Conservation (phyloP, 495 filamentous ascomycete genomes). For the Penicillium malachiteum region DNA sequence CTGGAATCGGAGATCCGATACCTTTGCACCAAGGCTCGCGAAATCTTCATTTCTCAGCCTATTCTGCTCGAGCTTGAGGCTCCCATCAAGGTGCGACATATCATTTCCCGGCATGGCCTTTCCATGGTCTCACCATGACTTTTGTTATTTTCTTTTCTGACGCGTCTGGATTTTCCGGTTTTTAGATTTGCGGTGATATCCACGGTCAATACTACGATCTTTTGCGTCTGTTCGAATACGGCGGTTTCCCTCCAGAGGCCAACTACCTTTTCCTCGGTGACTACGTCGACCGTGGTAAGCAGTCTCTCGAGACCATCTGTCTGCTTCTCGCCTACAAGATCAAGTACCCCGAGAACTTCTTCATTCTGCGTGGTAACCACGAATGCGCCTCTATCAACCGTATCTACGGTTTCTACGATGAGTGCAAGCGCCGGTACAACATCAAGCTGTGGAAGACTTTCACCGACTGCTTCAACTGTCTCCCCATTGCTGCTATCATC, state of each 20-base stretch:
- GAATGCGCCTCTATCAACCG: constrained; percentile 99
- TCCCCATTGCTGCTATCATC: constrained; percentile 99
- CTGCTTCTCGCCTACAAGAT: constrained; percentile 98
- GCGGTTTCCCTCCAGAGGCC: constrained; percentile 96
- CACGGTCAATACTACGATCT: constrained; percentile 99
- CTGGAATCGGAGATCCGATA: constrained; percentile 95
- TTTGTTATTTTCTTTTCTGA: constrained; percentile 4
- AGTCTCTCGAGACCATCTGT: constrained; percentile 99
- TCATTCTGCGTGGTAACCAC: constrained; percentile 97
- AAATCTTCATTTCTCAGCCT: constrained; percentile 99
- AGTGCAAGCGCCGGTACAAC: constrained; percentile 99
- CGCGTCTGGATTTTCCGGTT: background rate
- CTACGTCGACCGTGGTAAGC: constrained; percentile 98
- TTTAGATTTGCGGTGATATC: constrained; percentile 97
- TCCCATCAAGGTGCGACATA: constrained; percentile 78
- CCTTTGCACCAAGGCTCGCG: constrained; percentile 96
- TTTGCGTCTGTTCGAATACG: constrained; percentile 96
- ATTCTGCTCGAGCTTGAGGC: constrained; percentile 97
- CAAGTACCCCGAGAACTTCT: constrained; percentile 99
- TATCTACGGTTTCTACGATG: constrained; percentile 99
- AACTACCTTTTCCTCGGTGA: constrained; percentile 99
- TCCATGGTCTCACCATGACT: too few relatives aligned
- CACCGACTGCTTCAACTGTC: constrained; percentile 99
- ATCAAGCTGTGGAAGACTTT: constrained; percentile 99
- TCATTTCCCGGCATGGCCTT: background rate